Evolutionary conservation across 2,329 filamentous ascomycete species (phyloP), one percentile per base, ranked within the genome.

Genomic region (Rhinocladiella similis): DNA sequence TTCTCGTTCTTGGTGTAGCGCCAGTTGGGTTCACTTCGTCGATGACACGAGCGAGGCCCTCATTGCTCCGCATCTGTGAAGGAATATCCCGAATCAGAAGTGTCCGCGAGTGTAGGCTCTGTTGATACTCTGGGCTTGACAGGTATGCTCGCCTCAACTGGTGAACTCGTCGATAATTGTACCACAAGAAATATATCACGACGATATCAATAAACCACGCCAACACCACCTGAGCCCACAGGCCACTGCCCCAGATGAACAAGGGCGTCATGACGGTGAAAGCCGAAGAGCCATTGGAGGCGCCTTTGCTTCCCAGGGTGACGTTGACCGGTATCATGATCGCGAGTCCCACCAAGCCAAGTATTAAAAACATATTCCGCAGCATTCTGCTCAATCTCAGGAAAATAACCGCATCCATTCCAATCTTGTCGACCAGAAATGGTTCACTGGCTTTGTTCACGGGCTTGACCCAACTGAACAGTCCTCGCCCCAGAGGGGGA

Each of bases 391-490:
- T 84, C 67, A 97, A 92, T 50, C 93, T 87, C 63, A 99, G 78
- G 71, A 99, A 97, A 47, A 99, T 77, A 7, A 89, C 88, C 7
- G 92, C 94, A 73, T 99, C 94, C 77, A 99, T 79, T 48, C 94
- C 94, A 38, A 96, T 86, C 66, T 88, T 85, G n/a, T 88, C 82
- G 20, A 96, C 81, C 60, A 97, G 74, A 13, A 89, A 82, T 53
- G 85, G 77, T 75, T 99, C 94, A 57, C 83, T 86, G 13, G 89
- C 93, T 59, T 80, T 83, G 73, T 91, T 80, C 29, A 99, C 77
- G 0, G 93, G 92, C 18, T 79, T 78, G 29, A 96, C 72, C 94
- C 94, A 99, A 47, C 91, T 87, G 70, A 96, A 91, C 9, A 93
- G 77, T n/a, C 90, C 88, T 69, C 88, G 95, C 54, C 89, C 90